Evolutionary conservation across 2,329 filamentous ascomycete species (phyloP), one percentile per base, ranked within the genome.

Genomic region (Hymenoscyphus infarciens): DNA sequence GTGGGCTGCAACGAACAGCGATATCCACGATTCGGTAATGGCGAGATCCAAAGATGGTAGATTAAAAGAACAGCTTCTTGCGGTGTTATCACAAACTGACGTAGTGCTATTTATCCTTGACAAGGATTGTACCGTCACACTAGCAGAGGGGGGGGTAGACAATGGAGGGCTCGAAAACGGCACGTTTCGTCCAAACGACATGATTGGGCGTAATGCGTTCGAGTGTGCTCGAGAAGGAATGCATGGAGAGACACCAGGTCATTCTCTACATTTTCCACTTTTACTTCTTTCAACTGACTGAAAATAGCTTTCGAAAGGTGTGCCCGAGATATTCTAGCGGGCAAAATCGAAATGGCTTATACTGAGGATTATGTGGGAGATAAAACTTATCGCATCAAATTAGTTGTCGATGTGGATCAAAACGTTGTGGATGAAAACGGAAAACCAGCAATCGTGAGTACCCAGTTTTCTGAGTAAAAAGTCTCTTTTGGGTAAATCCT

Each of bases 1-100:
- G 55, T 71, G 69, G 69, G 69, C 70, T 53, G 69, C 68, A 15
- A 71, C 69, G 7, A 66, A 60, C 56, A 71, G 67, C 11, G 69
- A 71, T 42, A 69, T 71, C 35, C 67, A 69, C 39, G 66, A 71
- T 42, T 45, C 66, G 6, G 64, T 70, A 8, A 68, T 70, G 59
- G 64, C 63, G 19, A 62, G 69, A 33, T 69, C 66, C 29, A 64
- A 67, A 53, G 68, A 68, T 29, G 65, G 66, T 42, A 67, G 65
- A 31, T 68, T 66, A 38, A 68, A 65, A 55, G 52, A 67, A n/a
- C 67, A 71, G 38, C 63, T 70, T 2, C 62, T 68, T 8, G 66
- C 64, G 6, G 68, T 71, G 1, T 61, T 71, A 11, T 68, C 67
- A 13, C 69, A 71, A 58, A 63, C 68, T 1, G 69, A 70, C 49